A percentile compares a stretch with the other conserved stretches of the same genome.
These are phyloP conservation scores for Kodamaea sp. DNA, from an alignment of 1,139 yeast species.

Conservation along the genomic window DNA sequence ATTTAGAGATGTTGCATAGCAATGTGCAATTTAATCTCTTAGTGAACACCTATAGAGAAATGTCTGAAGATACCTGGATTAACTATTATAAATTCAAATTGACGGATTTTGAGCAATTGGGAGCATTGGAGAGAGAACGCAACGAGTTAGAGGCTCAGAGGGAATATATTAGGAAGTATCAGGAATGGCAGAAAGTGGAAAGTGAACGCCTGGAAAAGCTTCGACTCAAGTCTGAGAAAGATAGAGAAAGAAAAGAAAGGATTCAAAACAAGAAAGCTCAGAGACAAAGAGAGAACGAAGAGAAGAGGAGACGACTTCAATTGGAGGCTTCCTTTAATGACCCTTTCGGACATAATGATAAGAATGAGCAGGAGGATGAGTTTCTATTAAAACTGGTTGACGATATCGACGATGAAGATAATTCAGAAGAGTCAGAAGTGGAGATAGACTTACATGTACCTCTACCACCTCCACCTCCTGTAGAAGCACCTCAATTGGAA, in stretches of 20 bases:
- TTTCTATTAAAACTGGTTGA: conserved; percentile 12
- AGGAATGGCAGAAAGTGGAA: conserved; percentile 22
- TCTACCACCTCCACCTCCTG: conserved; percentile 23
- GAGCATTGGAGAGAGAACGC: conserved; percentile 21
- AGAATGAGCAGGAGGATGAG: conserved; percentile 12
- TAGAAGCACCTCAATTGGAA: conserved; percentile 22
- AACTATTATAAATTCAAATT: conserved; percentile 40
- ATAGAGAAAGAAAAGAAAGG: conserved; percentile 16
- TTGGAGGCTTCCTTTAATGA: conserved; percentile 22
- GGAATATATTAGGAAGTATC: conserved; percentile 15
- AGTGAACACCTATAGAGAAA: conserved; percentile 42
- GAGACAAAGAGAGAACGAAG: conserved; percentile 14
- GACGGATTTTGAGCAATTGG: conserved; percentile 43
- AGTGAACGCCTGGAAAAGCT: conserved; percentile 21
- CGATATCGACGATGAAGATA: conserved; percentile 8
- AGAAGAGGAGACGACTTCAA: conserved; percentile 12
- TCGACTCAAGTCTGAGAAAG: conserved; percentile 10
- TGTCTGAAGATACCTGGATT: conserved; percentile 43
- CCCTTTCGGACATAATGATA: conserved; percentile 16
- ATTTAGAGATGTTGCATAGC: conserved; percentile 48
- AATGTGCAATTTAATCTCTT: conserved; percentile 44
- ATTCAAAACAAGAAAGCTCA: conserved; percentile 17
- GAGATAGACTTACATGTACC: conserved; percentile 14
- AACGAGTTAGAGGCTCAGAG: conserved; percentile 13
- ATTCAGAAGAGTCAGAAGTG: conserved; percentile 11